These are phyloP conservation scores for Penicillium sp. DNA, from an alignment of 2,329 filamentous ascomycete species.

Conservation along the genomic window DNA sequence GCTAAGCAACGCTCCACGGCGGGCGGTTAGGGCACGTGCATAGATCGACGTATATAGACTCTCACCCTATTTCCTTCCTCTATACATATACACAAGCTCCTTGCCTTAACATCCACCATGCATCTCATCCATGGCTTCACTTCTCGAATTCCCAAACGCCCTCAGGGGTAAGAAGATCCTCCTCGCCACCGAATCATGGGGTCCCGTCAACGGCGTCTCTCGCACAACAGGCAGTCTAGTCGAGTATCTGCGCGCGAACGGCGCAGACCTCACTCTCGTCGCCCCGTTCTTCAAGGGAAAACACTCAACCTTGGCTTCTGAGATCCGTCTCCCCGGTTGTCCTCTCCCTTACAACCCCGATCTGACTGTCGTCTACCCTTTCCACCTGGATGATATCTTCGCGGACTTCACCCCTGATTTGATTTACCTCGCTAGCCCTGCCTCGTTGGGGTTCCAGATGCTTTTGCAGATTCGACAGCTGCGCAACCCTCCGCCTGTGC, in stretches of 20 bases:
- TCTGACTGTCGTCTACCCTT: conserved; percentile 69
- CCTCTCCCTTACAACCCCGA: conserved; percentile 72
- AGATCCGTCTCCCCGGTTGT: conserved; percentile 65
- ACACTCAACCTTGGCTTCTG: conserved; percentile 47
- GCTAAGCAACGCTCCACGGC: conserved; percentile 14
- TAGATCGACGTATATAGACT: conserved; percentile 1
- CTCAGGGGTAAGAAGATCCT: conserved; percentile 65
- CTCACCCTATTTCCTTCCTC: neutral
- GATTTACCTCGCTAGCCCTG: conserved; percentile 70
- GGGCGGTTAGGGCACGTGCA: conserved; percentile 20
- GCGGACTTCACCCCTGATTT: conserved; percentile 65
- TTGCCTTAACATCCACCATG: no score
- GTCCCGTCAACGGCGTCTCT: conserved; percentile 73
- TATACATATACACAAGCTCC: neutral
- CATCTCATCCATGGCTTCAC: neutral
- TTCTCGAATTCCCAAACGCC: conserved; percentile 41
- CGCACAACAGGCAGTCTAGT: conserved; percentile 70
- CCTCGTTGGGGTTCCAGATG: conserved; percentile 70
- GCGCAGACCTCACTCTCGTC: conserved; percentile 66
- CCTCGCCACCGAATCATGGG: conserved; percentile 71
- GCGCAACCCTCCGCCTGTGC: conserved; percentile 56
- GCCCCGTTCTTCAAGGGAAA: conserved; percentile 59
- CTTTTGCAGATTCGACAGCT: conserved; percentile 69
- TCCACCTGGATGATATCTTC: conserved; percentile 65
- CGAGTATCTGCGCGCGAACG: conserved; percentile 65